Evolutionary conservation across 1,284 basidiomycete genomes (phyloP), one percentile per base, ranked within the genome.

Genomic region (Fomes fomentarius): DNA sequence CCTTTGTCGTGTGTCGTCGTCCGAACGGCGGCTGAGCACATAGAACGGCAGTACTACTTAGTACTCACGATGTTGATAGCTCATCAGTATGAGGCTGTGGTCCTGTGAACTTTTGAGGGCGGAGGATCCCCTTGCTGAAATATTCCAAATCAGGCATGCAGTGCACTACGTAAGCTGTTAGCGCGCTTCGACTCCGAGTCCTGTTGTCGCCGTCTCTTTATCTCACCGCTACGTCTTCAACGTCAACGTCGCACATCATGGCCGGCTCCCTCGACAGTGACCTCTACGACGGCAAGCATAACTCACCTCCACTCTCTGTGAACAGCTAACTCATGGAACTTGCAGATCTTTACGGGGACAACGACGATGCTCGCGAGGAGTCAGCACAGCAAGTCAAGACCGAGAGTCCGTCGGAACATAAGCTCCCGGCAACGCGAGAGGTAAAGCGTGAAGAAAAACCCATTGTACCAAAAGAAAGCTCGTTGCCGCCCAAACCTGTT

Each of bases 401-500:
- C 17, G 52, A 56, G 26, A 48, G 35, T n/a, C 37, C 45, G 14
- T 44, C 49, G 39, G 43, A 53, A 41, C 47, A 51, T 45, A 57
- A 48, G 44, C 45, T 30, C 34, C 22, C 39, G n/a, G 21, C 33
- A n/a, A 10, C 50, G 28, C 28, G 26, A 22, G 52, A 41, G 17
- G 28, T 49, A 39, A 61, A 61, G 46, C 59, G 52, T 14, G 62
- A 64, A 39, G 54, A 54, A 22, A 62, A 59, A 26, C 37, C 41
- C 1, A 17, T 37, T 0, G 21, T 44, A 9, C 52, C 46, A 3
- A 61, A 61, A 33, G 63, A 64, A 28, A 58, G 47, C 49, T 63
- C 61, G 11, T 52, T 69, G 15, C 65, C 66, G 9, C 61, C 66
- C 26, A 66, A 66, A 25, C 71, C 70, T 4, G 51, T 64, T 17